Conservation (phyloP, 2,329 filamentous ascomycete species). For the Xylaria sp. region DNA sequence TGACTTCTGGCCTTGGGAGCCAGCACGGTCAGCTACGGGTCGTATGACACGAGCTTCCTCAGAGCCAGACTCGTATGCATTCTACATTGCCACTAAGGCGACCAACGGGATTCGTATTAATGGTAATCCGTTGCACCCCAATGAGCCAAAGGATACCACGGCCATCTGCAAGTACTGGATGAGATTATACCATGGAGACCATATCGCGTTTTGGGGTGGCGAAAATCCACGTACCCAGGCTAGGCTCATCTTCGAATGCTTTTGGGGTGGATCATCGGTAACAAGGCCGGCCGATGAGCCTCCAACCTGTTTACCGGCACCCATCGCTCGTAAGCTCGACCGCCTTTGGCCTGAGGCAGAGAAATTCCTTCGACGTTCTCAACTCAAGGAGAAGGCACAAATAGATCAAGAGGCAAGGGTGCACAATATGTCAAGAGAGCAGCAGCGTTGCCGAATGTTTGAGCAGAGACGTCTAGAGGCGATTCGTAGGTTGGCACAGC, state of each 20-base stretch:
- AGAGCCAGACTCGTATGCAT: constrained; percentile 62
- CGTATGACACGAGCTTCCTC: constrained; percentile 43
- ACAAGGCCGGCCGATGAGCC: constrained; percentile 46
- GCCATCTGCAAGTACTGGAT: constrained; percentile 67
- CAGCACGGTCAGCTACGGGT: constrained; percentile 48
- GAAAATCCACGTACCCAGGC: constrained; percentile 48
- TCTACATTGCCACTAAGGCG: constrained; percentile 81
- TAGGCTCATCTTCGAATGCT: constrained; percentile 58
- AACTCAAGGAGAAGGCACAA: constrained; percentile 50
- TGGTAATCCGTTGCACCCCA: constrained; percentile 64
- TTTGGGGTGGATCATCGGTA: constrained; percentile 60
- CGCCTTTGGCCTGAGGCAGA: constrained; percentile 53
- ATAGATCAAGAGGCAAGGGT: constrained; percentile 52
- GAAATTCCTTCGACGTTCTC: constrained; percentile 50
- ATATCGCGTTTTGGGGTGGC: constrained; percentile 72
- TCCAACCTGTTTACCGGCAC: constrained; percentile 46
- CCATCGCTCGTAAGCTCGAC: constrained; percentile 54
- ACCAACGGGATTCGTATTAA: constrained; percentile 80
- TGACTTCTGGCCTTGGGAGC: constrained; percentile 60
- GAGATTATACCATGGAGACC: constrained; percentile 76
- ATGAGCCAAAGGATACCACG: constrained; percentile 58
- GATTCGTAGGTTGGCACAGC: constrained; percentile 45
- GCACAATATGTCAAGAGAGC: constrained; percentile 51
- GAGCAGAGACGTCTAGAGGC: constrained; percentile 56
- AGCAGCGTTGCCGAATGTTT: constrained; percentile 56